Conservation (phyloP, 2,329 filamentous ascomycete species). For the Cryphonectria carpinicola region DNA sequence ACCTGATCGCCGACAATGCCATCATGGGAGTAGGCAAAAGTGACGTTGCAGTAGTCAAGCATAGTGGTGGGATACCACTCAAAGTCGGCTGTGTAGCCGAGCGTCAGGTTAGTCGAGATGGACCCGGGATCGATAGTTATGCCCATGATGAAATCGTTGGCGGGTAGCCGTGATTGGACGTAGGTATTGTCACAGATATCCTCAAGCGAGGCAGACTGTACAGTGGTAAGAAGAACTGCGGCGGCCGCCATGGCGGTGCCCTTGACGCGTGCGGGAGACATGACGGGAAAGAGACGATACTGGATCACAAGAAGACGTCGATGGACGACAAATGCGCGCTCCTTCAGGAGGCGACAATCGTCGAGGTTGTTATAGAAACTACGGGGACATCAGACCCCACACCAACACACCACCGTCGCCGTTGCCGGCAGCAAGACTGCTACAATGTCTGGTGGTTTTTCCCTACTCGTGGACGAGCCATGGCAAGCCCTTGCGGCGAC, state of each 20-base stretch:
- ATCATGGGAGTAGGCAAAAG: slow-evolving; percentile 40
- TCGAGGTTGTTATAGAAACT: too few species aligned
- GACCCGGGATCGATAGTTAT: slow-evolving; percentile 46
- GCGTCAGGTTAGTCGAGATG: slow-evolving; percentile 44
- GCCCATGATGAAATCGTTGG: slow-evolving; percentile 46
- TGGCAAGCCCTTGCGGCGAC: too few species aligned
- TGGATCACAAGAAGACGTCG: too few species aligned
- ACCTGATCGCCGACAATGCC: slow-evolving; percentile 24
- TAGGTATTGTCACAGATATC: slow-evolving; percentile 48
- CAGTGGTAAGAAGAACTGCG: neutral
- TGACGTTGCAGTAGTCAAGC: slow-evolving; percentile 43
- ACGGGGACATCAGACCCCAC: too few species aligned
- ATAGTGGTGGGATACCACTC: slow-evolving; percentile 19
- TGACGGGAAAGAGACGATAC: neutral
- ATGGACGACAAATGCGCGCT: too few species aligned
- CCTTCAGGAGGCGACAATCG: too few species aligned
- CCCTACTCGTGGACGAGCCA: too few species aligned
- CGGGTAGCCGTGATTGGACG: slow-evolving; percentile 45
- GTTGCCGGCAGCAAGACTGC: too few species aligned
- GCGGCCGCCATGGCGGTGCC: neutral
- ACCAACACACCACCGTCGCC: too few species aligned
- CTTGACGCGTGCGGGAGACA: neutral
- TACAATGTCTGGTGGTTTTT: too few species aligned
- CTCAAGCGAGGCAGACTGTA: slow-evolving; percentile 36
- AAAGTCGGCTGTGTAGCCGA: slow-evolving; percentile 38